Evolutionary conservation across 2,329 filamentous ascomycete species (phyloP).

Genomic region (Sarocladiaceae sp.): DNA sequence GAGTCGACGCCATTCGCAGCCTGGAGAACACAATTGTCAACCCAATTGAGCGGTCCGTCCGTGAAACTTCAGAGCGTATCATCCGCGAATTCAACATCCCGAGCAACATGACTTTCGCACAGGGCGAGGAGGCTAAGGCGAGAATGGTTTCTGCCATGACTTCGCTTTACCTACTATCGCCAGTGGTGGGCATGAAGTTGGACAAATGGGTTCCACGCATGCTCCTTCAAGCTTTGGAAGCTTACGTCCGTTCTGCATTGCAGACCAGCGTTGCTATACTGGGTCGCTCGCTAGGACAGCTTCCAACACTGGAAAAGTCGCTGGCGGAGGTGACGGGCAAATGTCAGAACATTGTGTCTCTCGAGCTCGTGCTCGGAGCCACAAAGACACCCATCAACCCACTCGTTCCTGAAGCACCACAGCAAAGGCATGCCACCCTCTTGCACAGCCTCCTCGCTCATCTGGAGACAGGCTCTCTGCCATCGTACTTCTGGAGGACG

Average conservation of each 20-base stretch:
- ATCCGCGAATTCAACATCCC: conserved; percentile 78
- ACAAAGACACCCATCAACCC: conserved; percentile 68
- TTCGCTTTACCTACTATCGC: conserved; percentile 78
- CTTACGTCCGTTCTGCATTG: conserved; percentile 76
- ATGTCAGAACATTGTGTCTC: conserved; percentile 87
- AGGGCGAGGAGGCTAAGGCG: conserved; percentile 70
- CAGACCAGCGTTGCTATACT: conserved; percentile 75
- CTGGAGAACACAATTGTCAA: conserved; percentile 65
- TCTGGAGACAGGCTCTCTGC: conserved; percentile 83
- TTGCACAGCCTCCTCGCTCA: conserved; percentile 68
- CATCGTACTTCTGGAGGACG: conserved; percentile 91
- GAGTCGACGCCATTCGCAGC: conserved; percentile 66
- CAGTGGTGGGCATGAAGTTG: conserved; percentile 48
- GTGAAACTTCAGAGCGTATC: conserved; percentile 69
- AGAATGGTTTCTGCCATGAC: conserved; percentile 69
- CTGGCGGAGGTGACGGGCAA: conserved; percentile 76
- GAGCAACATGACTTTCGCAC: conserved; percentile 52
- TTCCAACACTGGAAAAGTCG: conserved; percentile 78
- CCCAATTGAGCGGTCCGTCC: conserved; percentile 71
- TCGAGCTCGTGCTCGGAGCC: conserved; percentile 71
- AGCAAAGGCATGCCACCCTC: conserved; percentile 34
- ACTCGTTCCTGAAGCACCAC: conserved; percentile 45
- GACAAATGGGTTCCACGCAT: conserved; percentile 63
- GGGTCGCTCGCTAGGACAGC: conserved; percentile 68
- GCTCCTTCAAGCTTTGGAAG: conserved; percentile 72